Base-by-base conservation (phyloP, 805 yeast genomes). In the Pichia pseudocactophila region DNA sequence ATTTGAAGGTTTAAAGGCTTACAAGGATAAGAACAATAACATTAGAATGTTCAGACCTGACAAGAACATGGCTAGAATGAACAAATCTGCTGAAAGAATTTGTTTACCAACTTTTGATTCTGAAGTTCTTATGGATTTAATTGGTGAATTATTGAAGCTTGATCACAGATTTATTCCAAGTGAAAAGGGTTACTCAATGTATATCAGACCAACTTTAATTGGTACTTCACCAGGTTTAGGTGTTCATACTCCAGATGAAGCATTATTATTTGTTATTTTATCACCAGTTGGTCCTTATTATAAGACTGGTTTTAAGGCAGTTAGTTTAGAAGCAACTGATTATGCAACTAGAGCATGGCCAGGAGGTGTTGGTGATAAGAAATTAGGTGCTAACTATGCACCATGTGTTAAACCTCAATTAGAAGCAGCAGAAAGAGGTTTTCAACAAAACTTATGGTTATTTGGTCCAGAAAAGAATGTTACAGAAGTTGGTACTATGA, bases 331-430 rank as follows among this genome's bases (percentile, higher is more conserved):
- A 68, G 97, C 97, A 52, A 89, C 96, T 30, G 95, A 87, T 61
- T 80, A 85, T 55, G 96, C 96, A 39, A 89, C 89, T 28, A 84
- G 98, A 70, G 97, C 98, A 26, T 90, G 97, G 97, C 97, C 97
- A 60, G 96, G 96, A 58, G 98, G 97, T 64, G 88, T 80, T 55
- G 98, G 98, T 66, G 83, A 90, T 76, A 82, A 78, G 65, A 90
- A 90, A 68, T 77, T 90, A 57, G 98, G 98, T 65, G 97, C 96
- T 48, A 90, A 90, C 72, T 90, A 90, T 61, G 98, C 97, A 36
- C 97, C 97, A 49, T 85, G 96, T 63, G 78, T 89, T 57, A 72
- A 75, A 60, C 97, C 97, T 27, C 96, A 87, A 68, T 70, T 75
- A 54, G 82, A 85, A 67, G 96, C 97, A 40, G 95, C 96, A 43